Base-by-base conservation (phyloP, 2,329 filamentous ascomycete species). In the Cladophialophora chaetospira region DNA sequence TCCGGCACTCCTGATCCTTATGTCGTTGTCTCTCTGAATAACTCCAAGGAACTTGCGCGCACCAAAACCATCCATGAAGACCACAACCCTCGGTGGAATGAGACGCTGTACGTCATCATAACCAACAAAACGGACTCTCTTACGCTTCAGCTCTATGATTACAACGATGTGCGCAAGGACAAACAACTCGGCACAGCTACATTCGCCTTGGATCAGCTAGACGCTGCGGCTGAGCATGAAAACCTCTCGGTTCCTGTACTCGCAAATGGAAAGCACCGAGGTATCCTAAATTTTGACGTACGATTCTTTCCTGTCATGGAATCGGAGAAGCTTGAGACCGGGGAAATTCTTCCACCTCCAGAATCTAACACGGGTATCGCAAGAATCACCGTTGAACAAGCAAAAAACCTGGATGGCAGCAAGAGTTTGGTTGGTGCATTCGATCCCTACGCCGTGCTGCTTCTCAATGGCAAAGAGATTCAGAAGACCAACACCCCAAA, bases 281-380 rank as follows among this genome's bases (percentile, higher is more conserved):
- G 94, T 71, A 77, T 89, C 5, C 71, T 99, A 10, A 84, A 87
- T 53, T 86, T 85, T 53, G 94, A 97, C 70, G 77, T 99, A 63
- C 88, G 90, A 53, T 99, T 97, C 81, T 99, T 97, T 83, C 94
- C 94, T 0, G 90, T 99, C 13, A 77, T 97, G 9, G 85, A 91
- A 69, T 81, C 85, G 8, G 78, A 79, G 53, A 88, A 85, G 67
- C 77, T 88, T 10, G 83, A 86, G 17, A 89, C 94, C 61, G 93
- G 93, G 50, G 91, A 85, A 59, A 76, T 83, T 43, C 87, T 91
- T 66, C 89, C 92, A 2, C 84, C 89, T 0, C 93, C 93, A 23
- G 91, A 96, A 67, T 88, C 90, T 13, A 93, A 93, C 69, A 96
- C 93, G 17, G 95, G 94, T 78, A 96, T 99, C 70, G 84, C 92